Evolutionary conservation across 805 yeast species (phyloP).

Genomic region (Kockiozyma suomiensis): DNA sequence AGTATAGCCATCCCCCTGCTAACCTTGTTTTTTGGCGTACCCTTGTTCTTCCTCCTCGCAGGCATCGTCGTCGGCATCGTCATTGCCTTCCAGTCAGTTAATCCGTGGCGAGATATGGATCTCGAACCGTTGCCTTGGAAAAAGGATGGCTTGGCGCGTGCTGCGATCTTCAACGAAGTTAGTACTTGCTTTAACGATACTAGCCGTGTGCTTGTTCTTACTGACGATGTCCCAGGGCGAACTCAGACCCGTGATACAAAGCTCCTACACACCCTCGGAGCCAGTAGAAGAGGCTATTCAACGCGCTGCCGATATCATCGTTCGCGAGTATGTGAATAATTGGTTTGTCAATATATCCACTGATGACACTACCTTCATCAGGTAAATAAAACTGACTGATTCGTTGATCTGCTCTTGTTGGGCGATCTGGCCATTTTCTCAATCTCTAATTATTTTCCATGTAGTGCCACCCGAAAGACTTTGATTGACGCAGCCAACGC

Average conservation of each 20-base stretch:
- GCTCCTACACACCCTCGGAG: constrained; percentile 14
- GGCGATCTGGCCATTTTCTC: background rate
- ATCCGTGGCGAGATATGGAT: constrained; percentile 17
- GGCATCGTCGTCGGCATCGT: constrained; percentile 24
- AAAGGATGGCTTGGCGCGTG: constrained; percentile 4
- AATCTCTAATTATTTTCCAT: background rate
- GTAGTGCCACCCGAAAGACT: constrained; percentile 27
- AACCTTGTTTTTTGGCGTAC: constrained; percentile 23
- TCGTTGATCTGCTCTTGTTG: background rate
- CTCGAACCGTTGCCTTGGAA: constrained; percentile 28
- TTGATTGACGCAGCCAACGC: constrained; percentile 45
- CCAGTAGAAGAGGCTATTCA: constrained; percentile 20
- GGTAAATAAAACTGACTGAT: constrained; percentile 2
- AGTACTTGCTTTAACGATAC: background rate
- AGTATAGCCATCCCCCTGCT: constrained; percentile 12
- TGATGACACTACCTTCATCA: constrained; percentile 23
- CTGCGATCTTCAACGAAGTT: constrained; percentile 14
- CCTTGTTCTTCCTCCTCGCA: constrained; percentile 26
- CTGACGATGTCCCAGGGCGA: background rate
- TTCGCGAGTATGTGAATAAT: constrained; percentile 24
- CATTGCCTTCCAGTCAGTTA: constrained; percentile 21
- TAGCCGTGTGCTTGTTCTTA: background rate
- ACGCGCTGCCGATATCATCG: constrained; percentile 26
- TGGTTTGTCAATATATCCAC: constrained; percentile 20
- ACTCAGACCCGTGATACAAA: constrained; percentile 21